Base-by-base conservation (phyloP, 306 rosid species). In the Sindora glabra region DNA sequence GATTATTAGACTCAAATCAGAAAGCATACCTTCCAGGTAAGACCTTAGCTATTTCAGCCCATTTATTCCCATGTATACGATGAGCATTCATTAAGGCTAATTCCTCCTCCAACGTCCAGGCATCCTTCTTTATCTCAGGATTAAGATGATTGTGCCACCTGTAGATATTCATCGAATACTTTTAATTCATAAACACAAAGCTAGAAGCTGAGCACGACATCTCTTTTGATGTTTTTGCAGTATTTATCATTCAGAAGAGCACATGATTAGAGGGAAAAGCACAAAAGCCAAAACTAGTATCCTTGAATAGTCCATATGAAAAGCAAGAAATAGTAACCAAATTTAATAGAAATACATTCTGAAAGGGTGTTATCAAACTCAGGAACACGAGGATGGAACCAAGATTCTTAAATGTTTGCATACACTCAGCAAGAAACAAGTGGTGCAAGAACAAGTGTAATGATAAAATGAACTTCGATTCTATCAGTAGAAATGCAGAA, bases 81-180 rank as follows among this genome's bases (percentile, higher is more conserved):
- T 92, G 99, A 70, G 97, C 95, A 63, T 82, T 74, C 95, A 92
- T 92, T 46, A 92, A 77, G 45, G 89, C 83, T 60, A 80, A 53
- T 77, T 92, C 99, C 85, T 92, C 99, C 30, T 82, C 95, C 69
- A 76, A 62, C 2, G 94, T 81, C 99, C 99, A 92, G 32, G 99
- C 95, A 54, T 86, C 99, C 72, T 79, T 92, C 75, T 81, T 92
- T 78, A 92, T 92, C 14, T 77, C 90, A 33, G 99, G 99, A 77
- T 92, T 92, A 65, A 92, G 81, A 80, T 92, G 96, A 77, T 92
- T 92, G 79, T 92, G 99, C 99, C 99, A 92, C 83, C 99, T 92
- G 81, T 53, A 73, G 50, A 72, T 14, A 76, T 68, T 30, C 3
- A 72, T 49, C 1, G 23, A 3, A 51, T 29, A 26, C 56, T 47